Conservation (phyloP, 2,329 filamentous ascomycete species). For the Xylariaceae sp. region DNA sequence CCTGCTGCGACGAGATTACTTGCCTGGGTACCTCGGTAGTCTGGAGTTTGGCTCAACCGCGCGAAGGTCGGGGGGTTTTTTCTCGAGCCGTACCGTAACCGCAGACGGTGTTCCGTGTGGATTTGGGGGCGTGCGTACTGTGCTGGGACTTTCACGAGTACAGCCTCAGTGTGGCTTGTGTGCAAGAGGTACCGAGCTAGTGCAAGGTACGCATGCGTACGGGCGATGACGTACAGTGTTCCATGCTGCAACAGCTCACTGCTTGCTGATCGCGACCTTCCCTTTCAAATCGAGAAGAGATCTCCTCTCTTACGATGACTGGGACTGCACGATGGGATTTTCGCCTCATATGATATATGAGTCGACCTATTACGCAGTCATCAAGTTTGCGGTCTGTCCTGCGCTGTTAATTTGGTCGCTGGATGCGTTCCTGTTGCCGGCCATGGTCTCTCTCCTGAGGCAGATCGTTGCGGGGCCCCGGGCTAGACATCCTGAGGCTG, state of each 20-base stretch:
- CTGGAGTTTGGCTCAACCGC: too few relatives aligned
- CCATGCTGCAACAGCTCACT: not conserved
- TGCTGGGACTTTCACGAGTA: too few relatives aligned
- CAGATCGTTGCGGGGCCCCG: slow-evolving; percentile 89
- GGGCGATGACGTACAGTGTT: not conserved
- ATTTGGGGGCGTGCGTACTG: too few relatives aligned
- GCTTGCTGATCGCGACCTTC: not conserved
- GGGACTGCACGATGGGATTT: not conserved
- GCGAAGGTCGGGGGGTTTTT: too few relatives aligned
- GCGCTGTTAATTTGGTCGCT: not conserved
- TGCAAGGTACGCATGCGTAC: too few relatives aligned
- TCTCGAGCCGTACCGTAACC: too few relatives aligned
- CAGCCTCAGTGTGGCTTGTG: too few relatives aligned
- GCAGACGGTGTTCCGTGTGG: too few relatives aligned
- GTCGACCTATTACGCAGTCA: not conserved
- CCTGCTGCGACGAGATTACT: too few relatives aligned
- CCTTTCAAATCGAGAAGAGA: not conserved
- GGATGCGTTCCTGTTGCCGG: not conserved
- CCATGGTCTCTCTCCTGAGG: slow-evolving; percentile 71
- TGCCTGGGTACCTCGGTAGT: too few relatives aligned
- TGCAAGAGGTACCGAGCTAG: too few relatives aligned
- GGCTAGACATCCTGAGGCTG: slow-evolving; percentile 76
- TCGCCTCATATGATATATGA: not conserved
- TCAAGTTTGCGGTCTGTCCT: not conserved
- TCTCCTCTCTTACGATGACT: not conserved